A percentile compares a stretch with the other conserved stretches of the same genome.
phyloP scores from a whole-genome alignment of 805 yeast genomes.

The Jamesozyma jinghongensis region DNA sequence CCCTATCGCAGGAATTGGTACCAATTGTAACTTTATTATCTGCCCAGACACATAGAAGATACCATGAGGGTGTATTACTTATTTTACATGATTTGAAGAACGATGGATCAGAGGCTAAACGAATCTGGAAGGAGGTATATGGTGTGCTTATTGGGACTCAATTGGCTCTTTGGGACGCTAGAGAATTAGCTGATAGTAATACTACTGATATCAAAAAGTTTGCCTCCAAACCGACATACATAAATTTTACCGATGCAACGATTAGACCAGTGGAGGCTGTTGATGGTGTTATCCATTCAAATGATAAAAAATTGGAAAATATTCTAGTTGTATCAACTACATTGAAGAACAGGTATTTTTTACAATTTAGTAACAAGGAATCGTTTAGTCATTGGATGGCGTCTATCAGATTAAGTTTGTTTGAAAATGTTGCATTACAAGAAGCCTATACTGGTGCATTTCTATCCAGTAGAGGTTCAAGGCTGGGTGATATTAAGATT shows the following conservation, averaged over 20 bases:
- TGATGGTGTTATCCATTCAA: constrained; percentile 51
- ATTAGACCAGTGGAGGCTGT: constrained; percentile 62
- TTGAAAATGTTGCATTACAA: constrained; percentile 75
- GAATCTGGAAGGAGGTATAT: constrained; percentile 88
- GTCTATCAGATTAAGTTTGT: constrained; percentile 70
- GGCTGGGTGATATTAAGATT: constrained; percentile 77
- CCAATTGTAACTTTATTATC: constrained; percentile 69
- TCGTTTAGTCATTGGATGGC: constrained; percentile 70
- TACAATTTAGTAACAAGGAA: constrained; percentile 63
- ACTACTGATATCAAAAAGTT: constrained; percentile 41
- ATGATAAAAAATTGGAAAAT: constrained; percentile 47
- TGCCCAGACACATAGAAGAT: constrained; percentile 67
- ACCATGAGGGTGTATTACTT: constrained; percentile 70
- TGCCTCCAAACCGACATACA: constrained; percentile 71
- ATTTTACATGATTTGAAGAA: constrained; percentile 62
- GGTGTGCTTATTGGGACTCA: constrained; percentile 88
- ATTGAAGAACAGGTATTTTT: constrained; percentile 72
- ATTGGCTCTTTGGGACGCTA: constrained; percentile 86
- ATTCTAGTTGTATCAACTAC: constrained; percentile 89
- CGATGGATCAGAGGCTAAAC: constrained; percentile 77
- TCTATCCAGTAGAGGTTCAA: constrained; percentile 81
- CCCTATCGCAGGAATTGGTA: constrained; percentile 35
- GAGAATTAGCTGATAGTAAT: constrained; percentile 42
- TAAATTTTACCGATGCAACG: constrained; percentile 85
- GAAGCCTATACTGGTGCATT: constrained; percentile 96